A percentile compares a stretch with the other conserved stretches of the same genome.
These are phyloP conservation scores for Cordyceps cateniannulata DNA, from an alignment of 2,329 filamentous ascomycete species.

Conservation along the genomic window DNA sequence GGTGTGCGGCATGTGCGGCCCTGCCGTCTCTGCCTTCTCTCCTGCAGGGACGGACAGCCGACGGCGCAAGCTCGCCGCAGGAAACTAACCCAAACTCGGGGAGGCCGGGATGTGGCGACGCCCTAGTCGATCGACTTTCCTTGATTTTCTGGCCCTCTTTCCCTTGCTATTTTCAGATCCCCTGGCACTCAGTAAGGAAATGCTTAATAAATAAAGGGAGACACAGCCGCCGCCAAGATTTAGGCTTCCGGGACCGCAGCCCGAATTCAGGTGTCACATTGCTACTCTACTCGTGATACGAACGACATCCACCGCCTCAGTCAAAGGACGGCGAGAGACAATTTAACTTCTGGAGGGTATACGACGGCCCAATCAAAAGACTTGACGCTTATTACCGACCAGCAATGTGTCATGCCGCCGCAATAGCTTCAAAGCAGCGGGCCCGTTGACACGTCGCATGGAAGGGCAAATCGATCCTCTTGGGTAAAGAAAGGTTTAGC, in stretches of 20 bases:
- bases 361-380: too few species aligned
- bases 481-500: too few species aligned
- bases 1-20: neutral
- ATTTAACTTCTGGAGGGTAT: too few species aligned
- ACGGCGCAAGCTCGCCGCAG: neutral
- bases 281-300: neutral
- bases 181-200: neutral
- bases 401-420: too few species aligned
- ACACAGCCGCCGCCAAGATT: neutral
- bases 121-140: conserved; percentile 8
- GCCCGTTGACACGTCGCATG: too few species aligned
- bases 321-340: too few species aligned
- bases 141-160: conserved; percentile 2
- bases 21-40: neutral
- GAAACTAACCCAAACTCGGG: conserved; percentile 1
- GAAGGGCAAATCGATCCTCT: too few species aligned
- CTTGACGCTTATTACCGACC: too few species aligned
- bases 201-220: neutral
- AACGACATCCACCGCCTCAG: too few species aligned
- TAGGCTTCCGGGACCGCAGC: neutral
- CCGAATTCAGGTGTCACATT: neutral
- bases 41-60: neutral
- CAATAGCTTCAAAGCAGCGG: too few species aligned
- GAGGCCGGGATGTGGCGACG: neutral
- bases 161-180: neutral